Conservation (phyloP, 352 stramenopile genomes). For the Globisporangium takayamanum region DNA sequence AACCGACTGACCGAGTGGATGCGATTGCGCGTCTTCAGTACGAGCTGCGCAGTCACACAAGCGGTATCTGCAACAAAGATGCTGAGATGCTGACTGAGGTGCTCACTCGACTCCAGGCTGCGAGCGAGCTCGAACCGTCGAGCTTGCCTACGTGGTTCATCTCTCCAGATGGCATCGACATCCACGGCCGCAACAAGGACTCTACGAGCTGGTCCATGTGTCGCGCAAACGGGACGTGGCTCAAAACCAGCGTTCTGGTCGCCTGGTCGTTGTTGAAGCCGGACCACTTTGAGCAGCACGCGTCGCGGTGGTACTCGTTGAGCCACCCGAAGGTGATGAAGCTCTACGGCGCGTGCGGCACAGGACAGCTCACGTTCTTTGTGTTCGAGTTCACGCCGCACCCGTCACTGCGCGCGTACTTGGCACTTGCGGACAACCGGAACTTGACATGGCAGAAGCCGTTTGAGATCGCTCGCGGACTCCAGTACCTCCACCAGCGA, state of each 20-base stretch:
- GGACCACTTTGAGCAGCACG: neutral
- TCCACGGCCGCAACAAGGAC: too few species aligned
- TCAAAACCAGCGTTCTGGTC: too few species aligned
- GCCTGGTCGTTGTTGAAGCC: too few species aligned
- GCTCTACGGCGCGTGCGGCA: slow-evolving; percentile 1
- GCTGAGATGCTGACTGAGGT: neutral
- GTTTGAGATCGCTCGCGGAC: slow-evolving; percentile 18
- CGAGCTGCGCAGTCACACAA: too few species aligned
- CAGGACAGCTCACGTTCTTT: neutral
- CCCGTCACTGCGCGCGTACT: neutral
- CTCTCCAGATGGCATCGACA: too few species aligned
- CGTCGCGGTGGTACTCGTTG: slow-evolving; percentile 2
- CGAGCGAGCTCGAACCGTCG: neutral
- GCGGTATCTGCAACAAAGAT: neutral
- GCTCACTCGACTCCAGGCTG: too few species aligned
- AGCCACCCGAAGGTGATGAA: slow-evolving; percentile 9
- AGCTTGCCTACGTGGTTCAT: too few species aligned
- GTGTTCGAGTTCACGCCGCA: neutral
- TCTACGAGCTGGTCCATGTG: too few species aligned
- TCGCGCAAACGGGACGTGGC: too few species aligned
- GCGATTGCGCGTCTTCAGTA: too few species aligned
- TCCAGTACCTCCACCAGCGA: slow-evolving; percentile 20
- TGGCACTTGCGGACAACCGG: neutral
- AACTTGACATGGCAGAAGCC: slow-evolving; percentile 7
- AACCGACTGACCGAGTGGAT: too few species aligned